Evolutionary conservation across 257 asterid genomes (phyloP).

Genomic region (Nicotiana undulata): DNA sequence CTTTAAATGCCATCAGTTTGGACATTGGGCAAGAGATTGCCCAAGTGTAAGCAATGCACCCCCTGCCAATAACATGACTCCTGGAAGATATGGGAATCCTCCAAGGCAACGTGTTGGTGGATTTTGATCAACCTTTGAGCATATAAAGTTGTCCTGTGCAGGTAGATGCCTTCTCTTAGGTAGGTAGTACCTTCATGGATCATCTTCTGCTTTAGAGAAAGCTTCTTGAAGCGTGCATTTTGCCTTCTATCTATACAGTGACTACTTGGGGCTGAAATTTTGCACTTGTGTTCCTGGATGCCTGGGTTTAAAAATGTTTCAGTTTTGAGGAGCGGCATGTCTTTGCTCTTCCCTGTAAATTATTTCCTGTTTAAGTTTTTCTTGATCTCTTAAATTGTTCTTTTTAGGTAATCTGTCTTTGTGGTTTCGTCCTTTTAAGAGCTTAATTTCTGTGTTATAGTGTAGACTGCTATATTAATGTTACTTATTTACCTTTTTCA

Average conservation of each 20-base stretch:
- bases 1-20: conserved; percentile 69
- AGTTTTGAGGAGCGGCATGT: neutral
- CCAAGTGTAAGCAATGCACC: conserved; percentile 52
- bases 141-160: neutral
- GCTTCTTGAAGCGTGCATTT: neutral
- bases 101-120: conserved; percentile 69
- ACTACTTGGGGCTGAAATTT: neutral
- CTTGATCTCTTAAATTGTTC: neutral
- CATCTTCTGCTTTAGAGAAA: neutral
- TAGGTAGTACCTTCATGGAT: neutral
- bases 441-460: neutral
- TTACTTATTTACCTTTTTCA: neutral
- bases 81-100: conserved; percentile 56
- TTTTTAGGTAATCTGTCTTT: neutral
- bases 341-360: neutral
- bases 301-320: neutral
- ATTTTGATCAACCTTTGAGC: conserved; percentile 32
- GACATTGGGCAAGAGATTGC: conserved; percentile 91
- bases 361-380: neutral
- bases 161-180: conserved; percentile 1
- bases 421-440: neutral
- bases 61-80: conserved; percentile 29
- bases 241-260: neutral
- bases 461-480: neutral
- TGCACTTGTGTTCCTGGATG: neutral